Base-by-base conservation (phyloP, 1,139 yeast genomes). In the Blastobotrys capitulatus region DNA sequence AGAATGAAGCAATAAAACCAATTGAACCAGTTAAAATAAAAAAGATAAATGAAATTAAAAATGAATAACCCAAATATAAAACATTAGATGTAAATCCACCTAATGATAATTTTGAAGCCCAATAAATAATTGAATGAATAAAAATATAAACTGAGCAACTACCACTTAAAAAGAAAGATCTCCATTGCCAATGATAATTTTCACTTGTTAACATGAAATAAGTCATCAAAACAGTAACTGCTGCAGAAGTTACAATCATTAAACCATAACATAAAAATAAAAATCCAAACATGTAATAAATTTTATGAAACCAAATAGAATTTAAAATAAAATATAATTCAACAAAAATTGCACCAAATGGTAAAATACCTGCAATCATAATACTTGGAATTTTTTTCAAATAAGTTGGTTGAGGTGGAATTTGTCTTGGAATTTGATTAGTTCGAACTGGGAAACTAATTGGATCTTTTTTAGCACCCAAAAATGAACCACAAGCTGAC, bases 121-220 rank as follows among this genome's bases (percentile, higher is more conserved):
- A 62, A 60, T 69, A 72, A 57, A 86, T 73, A 54, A 89, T 72
- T 3, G 97, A 83, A 68, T 92, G 96, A 49, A 88, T 61, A 68
- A 89, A 88, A 38, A 90, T 85, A 66, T 90, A 94, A 50, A 84
- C 61, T 0, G 95, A 77, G 67, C 95, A 84, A 26, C 97, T 95
- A 47, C 96, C 97, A 27, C 96, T 94, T 53, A 89, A 77, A 61
- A 84, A 78, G 60, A 90, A 75, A 9, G 96, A 80, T 66, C 90
- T 82, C 98, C 98, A 92, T 65, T 89, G 97, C 99, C 99, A 92
- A 67, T 82, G 81, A 73, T 94, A 90, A 68, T 92, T 87, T 65
- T 92, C 98, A 42, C 89, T 75, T 64, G 96, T 88, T 56, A 94
- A 76, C 10, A 90, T 78, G 72, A 86, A 86, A 69, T 92, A 92